Conservation (phyloP, 495 filamentous ascomycete genomes). For the Xylaria longipes region DNA sequence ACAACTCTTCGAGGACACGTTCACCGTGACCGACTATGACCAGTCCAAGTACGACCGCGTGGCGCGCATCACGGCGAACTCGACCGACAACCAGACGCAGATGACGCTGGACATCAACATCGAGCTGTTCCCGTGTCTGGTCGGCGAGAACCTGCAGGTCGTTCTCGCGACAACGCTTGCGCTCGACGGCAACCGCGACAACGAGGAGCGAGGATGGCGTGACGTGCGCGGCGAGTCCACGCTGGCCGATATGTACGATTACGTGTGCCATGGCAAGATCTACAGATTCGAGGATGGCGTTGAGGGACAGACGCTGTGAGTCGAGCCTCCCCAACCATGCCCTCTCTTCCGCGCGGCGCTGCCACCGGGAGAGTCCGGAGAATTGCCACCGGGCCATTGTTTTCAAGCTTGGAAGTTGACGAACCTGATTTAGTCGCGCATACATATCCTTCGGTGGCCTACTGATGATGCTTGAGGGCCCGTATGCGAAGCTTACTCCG, state of each 20-base stretch:
- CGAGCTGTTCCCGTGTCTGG: constrained; percentile 80
- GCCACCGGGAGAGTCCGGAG: no score
- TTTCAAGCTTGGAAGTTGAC: constrained; percentile 30
- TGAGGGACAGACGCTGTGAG: constrained; percentile 84
- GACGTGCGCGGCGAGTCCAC: constrained; percentile 75
- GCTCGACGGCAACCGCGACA: constrained; percentile 78
- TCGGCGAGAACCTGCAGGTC: constrained; percentile 76
- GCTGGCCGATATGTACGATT: constrained; percentile 92
- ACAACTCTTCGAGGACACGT: constrained; percentile 89
- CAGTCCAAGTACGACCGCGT: constrained; percentile 93
- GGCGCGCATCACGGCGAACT: constrained; percentile 75
- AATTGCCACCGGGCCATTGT: background rate
- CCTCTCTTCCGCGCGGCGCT: background rate
- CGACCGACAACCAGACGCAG: constrained; percentile 69
- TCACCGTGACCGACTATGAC: constrained; percentile 80
- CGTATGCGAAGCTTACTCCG: constrained; percentile 93
- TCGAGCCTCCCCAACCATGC: background rate
- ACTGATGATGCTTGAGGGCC: constrained; percentile 86
- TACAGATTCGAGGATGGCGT: constrained; percentile 93
- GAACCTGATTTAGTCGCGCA: constrained; percentile 68
- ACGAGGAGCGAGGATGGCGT: constrained; percentile 72
- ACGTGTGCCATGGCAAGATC: constrained; percentile 96
- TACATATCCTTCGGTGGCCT: constrained; percentile 93
- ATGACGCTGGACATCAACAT: constrained; percentile 93
- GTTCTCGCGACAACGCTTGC: constrained; percentile 83